Conservation (phyloP, 345 rosid species). For the Populus nigra region DNA sequence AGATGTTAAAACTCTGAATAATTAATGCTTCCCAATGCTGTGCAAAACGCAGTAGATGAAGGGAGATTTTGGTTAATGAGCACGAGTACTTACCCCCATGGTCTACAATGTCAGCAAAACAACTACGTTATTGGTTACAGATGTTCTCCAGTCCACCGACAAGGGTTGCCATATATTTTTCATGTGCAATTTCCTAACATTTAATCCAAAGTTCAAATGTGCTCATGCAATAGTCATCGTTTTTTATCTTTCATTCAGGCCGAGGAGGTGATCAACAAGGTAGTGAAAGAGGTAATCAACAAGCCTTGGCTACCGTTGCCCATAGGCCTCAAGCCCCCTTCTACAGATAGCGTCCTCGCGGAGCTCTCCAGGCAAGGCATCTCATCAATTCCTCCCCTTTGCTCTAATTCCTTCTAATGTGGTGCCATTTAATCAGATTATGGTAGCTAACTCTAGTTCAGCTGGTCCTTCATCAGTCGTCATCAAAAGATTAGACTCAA, state of each 20-base stretch:
- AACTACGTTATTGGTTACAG: neutral
- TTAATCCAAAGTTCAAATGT: too few species aligned
- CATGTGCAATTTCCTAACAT: neutral
- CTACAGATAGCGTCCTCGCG: conserved; percentile 67
- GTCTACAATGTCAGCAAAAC: neutral
- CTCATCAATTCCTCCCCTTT: conserved; percentile 51
- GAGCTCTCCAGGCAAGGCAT: conserved; percentile 89
- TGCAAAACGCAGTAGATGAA: neutral
- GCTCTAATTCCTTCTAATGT: conserved; percentile 33
- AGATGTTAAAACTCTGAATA: neutral
- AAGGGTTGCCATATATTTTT: neutral
- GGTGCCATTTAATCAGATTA: neutral
- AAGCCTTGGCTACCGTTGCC: conserved; percentile 94
- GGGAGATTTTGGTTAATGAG: neutral
- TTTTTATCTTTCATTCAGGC: conserved; percentile 40
- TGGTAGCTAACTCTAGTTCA: neutral
- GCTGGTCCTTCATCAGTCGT: neutral
- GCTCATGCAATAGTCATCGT: too few species aligned
- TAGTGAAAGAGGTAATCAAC: conserved; percentile 80
- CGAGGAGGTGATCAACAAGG: conserved; percentile 73
- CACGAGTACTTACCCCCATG: too few species aligned
- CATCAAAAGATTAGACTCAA: neutral
- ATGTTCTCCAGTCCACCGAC: neutral
- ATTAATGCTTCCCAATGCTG: neutral
- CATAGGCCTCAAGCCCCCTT: conserved; percentile 79